Conservation (phyloP, 495 filamentous ascomycete genomes). For the Amphirosellinia nigrospora region DNA sequence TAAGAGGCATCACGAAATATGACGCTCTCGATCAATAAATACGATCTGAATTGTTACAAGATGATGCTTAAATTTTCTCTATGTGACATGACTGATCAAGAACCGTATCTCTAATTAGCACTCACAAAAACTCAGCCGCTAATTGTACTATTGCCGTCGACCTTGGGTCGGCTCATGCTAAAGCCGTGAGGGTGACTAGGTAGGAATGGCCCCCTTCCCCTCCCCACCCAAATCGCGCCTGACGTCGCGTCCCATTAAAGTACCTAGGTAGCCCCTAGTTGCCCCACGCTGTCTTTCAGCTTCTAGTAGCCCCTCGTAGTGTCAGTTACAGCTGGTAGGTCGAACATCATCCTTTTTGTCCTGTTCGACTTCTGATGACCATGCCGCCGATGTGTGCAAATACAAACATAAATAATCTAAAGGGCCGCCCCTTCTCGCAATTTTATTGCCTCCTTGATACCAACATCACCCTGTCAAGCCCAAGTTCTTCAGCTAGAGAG, state of each 20-base stretch:
- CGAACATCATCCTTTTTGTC: not conserved
- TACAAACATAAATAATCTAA: not conserved
- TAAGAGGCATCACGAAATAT: constrained; percentile 4
- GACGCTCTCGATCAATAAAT: constrained; percentile 21
- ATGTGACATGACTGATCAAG: not conserved
- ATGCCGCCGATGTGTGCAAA: constrained; percentile 10
- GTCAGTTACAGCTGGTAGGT: not conserved
- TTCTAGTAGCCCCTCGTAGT: not conserved
- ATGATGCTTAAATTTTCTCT: not conserved
- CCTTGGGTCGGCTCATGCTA: no score
- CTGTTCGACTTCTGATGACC: not conserved
- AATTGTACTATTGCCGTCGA: not conserved
- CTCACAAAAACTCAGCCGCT: not conserved
- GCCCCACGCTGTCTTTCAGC: not conserved
- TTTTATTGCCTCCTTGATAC: constrained; percentile 22
- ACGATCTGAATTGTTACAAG: not conserved
- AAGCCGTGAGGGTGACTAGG: not conserved
- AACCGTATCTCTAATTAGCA: no score
- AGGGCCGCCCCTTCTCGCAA: not conserved
- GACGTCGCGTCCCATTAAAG: not conserved
- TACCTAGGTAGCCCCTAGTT: not conserved
- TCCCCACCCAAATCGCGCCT: no score
- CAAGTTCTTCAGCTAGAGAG: not conserved
- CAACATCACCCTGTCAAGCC: not conserved
- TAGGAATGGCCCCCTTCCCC: not conserved